Evolutionary conservation across 108 stramenopile species (phyloP).

Genomic region (Skeletonema menzelii): DNA sequence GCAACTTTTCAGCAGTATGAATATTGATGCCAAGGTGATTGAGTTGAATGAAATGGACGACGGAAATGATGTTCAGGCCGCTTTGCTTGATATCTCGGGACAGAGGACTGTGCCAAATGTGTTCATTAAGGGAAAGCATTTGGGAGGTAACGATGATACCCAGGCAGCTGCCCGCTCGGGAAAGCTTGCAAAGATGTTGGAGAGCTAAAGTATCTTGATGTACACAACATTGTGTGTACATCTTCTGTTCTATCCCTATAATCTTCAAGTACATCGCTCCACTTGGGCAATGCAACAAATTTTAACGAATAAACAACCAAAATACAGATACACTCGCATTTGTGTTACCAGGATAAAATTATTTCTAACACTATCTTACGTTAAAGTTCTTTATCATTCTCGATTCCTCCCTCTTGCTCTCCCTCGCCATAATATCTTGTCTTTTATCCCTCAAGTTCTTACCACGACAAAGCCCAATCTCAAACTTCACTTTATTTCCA

Average conservation of each 20-base stretch:
- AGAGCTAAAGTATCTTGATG: slow-evolving; percentile 4
- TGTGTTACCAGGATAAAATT: background rate
- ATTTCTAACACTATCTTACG: slow-evolving; percentile 20
- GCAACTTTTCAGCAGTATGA: slow-evolving; percentile 52
- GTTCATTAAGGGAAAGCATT: slow-evolving; percentile 63
- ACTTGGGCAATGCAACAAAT: background rate
- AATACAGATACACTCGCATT: background rate
- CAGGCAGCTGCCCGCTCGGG: slow-evolving; percentile 67
- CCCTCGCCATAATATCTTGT: slow-evolving; percentile 76
- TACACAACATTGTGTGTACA: background rate
- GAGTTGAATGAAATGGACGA: slow-evolving; percentile 70
- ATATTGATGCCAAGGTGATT: slow-evolving; percentile 44
- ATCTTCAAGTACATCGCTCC: background rate
- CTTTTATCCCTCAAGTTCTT: slow-evolving; percentile 88
- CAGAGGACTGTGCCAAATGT: slow-evolving; percentile 67
- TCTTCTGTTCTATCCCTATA: background rate
- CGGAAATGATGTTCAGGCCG: slow-evolving; percentile 59
- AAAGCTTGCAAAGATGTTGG: slow-evolving; percentile 71
- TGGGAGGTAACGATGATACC: slow-evolving; percentile 83
- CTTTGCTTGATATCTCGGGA: slow-evolving; percentile 46
- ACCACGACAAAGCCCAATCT: slow-evolving; percentile 80
- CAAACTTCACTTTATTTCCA: slow-evolving; percentile 75
- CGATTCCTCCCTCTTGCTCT: slow-evolving; percentile 66
- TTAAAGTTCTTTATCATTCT: slow-evolving; percentile 82
- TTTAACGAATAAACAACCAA: background rate